Percentiles rank a stretch among this genome's conserved stretches.
phyloP scores from a whole-genome alignment of 768 basidiomycete genomes.

The Lactifluus rugatus region DNA sequence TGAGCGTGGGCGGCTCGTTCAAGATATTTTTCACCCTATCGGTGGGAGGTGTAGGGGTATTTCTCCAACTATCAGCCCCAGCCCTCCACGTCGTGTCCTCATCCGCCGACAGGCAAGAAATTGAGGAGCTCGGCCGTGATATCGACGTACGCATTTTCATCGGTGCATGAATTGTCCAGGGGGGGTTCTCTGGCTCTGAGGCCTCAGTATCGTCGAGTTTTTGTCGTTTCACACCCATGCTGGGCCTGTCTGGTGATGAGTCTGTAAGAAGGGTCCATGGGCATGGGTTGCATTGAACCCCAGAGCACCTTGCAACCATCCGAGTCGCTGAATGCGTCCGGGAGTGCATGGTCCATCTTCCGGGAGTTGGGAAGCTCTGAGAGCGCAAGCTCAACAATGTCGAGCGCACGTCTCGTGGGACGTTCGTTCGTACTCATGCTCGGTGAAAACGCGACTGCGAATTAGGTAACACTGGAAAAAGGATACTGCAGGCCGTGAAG shows the following conservation, averaged over 20 bases:
- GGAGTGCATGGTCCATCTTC: conserved; percentile 36
- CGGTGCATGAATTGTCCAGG: not conserved
- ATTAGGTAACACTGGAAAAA: conserved; percentile 58
- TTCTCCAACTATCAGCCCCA: conserved; percentile 6
- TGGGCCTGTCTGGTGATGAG: conserved; percentile 9
- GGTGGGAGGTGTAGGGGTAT: not conserved
- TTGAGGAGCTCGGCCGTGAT: not conserved
- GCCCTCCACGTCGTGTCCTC: not conserved
- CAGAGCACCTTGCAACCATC: conserved; percentile 43
- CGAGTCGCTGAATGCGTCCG: conserved; percentile 41
- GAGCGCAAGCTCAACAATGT: conserved; percentile 33
- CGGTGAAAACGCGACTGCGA: conserved; percentile 44
- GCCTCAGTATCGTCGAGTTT: conserved; percentile 14
- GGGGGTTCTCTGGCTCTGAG: not conserved
- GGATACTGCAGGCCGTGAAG: too few relatives aligned
- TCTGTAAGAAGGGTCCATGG: not conserved
- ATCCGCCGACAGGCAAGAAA: not conserved
- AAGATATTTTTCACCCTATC: not conserved
- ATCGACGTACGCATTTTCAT: not conserved
- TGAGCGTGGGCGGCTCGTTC: not conserved
- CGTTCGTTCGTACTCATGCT: conserved; percentile 37
- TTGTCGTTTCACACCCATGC: conserved; percentile 21
- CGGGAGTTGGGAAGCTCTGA: conserved; percentile 44
- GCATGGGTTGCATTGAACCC: conserved; percentile 26
- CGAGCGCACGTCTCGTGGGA: conserved; percentile 38